Percentiles rank a stretch among this genome's conserved stretches.
Evolutionary conservation across 2,329 filamentous ascomycete genomes (phyloP).

Genomic region (Bipolaris bicolor): DNA sequence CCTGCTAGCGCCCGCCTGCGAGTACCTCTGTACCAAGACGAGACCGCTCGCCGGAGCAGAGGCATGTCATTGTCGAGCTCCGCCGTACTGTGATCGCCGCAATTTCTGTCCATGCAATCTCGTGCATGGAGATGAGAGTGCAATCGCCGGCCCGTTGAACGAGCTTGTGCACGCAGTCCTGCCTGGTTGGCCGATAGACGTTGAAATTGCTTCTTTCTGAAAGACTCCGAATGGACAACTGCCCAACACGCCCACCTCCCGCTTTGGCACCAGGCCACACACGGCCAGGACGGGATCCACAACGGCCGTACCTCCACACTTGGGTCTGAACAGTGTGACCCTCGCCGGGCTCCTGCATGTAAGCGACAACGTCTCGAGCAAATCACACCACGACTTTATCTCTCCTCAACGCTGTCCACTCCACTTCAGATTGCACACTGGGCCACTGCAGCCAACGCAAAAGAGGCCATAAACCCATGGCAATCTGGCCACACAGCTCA

Average conservation of each 20-base stretch:
- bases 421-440: conserved; percentile 11
- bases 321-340: conserved; percentile 14
- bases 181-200: conserved; percentile 11
- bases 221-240: conserved; percentile 24
- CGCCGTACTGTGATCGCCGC: conserved; percentile 23
- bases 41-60: conserved; percentile 20
- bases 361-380: conserved; percentile 15
- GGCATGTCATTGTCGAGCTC: conserved; percentile 10
- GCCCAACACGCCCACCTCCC: conserved; percentile 16
- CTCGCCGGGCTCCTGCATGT: conserved; percentile 31
- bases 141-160: conserved; percentile 33
- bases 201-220: conserved; percentile 20
- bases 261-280: conserved; percentile 24
- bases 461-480: not conserved
- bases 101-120: conserved; percentile 19
- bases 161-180: conserved; percentile 21
- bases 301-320: conserved; percentile 39
- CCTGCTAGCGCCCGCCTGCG: conserved; percentile 10
- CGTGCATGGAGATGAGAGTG: conserved; percentile 7
- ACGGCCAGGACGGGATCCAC: conserved; percentile 26
- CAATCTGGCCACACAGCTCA: not conserved
- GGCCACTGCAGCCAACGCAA: not conserved
- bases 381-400: conserved; percentile 18
- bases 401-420: conserved; percentile 8
- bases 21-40: conserved; percentile 12